phyloP scores from a whole-genome alignment of 1,284 basidiomycete genomes.

The Kalmanozyma brasiliensis region DNA sequence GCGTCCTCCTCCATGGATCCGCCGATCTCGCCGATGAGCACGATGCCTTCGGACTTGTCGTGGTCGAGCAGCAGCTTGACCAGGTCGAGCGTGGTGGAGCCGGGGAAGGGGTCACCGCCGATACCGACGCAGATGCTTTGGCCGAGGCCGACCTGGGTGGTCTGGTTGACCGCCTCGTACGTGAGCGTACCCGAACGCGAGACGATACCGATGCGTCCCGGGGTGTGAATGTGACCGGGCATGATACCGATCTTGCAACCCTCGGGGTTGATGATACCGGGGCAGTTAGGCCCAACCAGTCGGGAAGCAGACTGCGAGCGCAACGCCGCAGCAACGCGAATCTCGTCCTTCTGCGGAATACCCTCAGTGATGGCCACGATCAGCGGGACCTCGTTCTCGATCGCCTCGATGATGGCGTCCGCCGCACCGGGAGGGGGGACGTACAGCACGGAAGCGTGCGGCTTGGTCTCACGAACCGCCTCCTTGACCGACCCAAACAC shows the following conservation, averaged over 20 bases:
- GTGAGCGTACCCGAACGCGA: constrained; percentile 70
- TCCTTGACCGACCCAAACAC: constrained; percentile 93
- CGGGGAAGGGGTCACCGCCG: constrained; percentile 98
- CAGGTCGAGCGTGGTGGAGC: constrained; percentile 93
- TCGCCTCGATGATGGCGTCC: constrained; percentile 67
- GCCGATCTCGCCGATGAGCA: constrained; percentile 98
- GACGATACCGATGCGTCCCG: constrained; percentile 89
- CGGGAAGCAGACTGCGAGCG: constrained; percentile 93
- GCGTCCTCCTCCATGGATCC: constrained; percentile 99
- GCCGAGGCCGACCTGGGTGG: constrained; percentile 93
- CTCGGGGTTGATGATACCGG: constrained; percentile 91
- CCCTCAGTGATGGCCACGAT: constrained; percentile 68
- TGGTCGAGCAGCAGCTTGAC: constrained; percentile 97
- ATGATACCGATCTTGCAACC: constrained; percentile 99
- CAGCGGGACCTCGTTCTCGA: constrained; percentile 66
- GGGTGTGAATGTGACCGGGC: constrained; percentile 95
- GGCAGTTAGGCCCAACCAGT: constrained; percentile 88
- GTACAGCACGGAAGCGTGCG: constrained; percentile 65
- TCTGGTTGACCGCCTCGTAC: constrained; percentile 74
- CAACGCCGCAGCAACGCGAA: constrained; percentile 86
- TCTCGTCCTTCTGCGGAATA: constrained; percentile 67
- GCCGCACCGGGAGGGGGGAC: constrained; percentile 66
- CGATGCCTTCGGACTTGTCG: constrained; percentile 79
- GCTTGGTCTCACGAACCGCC: constrained; percentile 70
- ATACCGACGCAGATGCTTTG: constrained; percentile 97